Evolutionary conservation across 139 green algal species (phyloP).

Genomic region (Tetraselmis chui): DNA sequence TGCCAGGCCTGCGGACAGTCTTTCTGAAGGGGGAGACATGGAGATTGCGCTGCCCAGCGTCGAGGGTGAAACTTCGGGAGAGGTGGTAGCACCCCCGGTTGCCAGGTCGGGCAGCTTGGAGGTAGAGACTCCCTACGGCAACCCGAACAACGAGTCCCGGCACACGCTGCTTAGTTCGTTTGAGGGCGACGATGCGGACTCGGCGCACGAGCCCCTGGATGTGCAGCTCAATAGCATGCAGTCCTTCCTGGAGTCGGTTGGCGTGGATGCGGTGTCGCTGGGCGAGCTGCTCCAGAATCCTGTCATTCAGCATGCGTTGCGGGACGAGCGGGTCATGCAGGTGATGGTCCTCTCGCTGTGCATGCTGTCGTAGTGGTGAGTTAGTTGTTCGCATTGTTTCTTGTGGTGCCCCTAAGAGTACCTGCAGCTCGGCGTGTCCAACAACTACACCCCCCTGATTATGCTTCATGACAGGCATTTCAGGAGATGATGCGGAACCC

Average conservation of each 20-base stretch:
- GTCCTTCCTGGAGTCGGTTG: neutral
- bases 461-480: conserved; percentile 2
- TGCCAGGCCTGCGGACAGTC: no score
- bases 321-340: conserved; percentile 4
- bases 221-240: neutral
- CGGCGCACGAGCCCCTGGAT: neutral
- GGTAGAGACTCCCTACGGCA: neutral
- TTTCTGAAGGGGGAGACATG: no score
- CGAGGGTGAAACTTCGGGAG: no score
- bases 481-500: conserved; percentile 9
- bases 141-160: neutral
- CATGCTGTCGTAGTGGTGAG: no score
- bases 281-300: neutral
- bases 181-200: neutral
- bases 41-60: no score
- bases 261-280: neutral
- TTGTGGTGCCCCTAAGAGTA: no score
- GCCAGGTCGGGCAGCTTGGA: neutral
- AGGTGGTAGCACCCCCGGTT: no score
- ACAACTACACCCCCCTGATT: no score
- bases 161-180: neutral
- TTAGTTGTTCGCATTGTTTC: no score
- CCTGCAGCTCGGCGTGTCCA: no score
- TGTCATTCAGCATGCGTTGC: neutral
- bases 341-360: no score